phyloP scores from a whole-genome alignment of 345 rosid genomes.

The Populus deltoides region DNA sequence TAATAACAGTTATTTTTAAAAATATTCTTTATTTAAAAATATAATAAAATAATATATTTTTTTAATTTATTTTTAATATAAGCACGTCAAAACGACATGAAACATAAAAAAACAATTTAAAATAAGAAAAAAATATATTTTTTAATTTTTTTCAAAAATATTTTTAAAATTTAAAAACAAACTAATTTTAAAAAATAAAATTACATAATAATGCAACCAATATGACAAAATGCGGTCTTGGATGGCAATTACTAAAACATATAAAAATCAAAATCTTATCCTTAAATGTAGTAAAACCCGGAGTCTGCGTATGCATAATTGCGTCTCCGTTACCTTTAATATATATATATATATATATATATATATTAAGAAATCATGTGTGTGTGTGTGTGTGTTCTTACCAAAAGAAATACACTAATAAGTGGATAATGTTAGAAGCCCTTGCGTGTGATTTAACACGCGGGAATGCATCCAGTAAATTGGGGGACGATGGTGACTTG shows the following conservation, averaged over 20 bases:
- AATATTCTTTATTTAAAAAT: no score
- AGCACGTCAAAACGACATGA: accelerated
- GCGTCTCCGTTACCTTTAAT: neutral
- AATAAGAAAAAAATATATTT: no score
- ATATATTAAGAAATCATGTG: no score
- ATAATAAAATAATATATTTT: no score
- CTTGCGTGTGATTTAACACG: neutral
- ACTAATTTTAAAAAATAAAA: neutral
- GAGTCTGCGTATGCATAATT: neutral
- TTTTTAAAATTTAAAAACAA: no score
- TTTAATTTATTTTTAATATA: no score
- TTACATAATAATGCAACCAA: conserved; percentile 10
- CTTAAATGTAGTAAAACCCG: neutral
- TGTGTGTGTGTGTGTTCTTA: no score
- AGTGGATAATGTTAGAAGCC: neutral
- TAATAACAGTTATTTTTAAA: no score
- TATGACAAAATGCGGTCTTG: conserved; percentile 18
- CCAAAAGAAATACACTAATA: neutral
- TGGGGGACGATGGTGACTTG: conserved; percentile 16
- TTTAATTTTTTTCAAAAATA: no score
- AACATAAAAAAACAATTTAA: no score
- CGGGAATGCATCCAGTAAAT: neutral
- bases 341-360: no score
- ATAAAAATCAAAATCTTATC: neutral
- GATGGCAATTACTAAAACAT: neutral